Evolutionary conservation across 768 basidiomycete genomes (phyloP).

Genomic region (Lentinus tigrinus): DNA sequence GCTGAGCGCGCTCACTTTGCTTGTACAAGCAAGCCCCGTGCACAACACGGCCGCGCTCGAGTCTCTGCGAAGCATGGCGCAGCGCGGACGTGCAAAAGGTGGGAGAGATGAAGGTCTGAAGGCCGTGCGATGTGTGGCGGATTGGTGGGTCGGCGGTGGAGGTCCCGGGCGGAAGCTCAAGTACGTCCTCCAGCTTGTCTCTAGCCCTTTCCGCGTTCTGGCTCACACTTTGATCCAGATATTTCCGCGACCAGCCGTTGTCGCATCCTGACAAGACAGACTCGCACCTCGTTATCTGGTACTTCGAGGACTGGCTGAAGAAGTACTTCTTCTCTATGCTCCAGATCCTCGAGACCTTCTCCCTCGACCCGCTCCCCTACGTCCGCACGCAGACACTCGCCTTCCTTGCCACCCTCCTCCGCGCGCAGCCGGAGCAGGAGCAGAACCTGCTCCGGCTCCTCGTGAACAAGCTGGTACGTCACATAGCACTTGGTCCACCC

Average conservation of each 20-base stretch:
- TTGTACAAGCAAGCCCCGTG: slow-evolving; percentile 85
- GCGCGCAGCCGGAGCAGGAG: slow-evolving; percentile 94
- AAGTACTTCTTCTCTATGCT: slow-evolving; percentile 93
- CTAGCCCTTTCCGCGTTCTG: not conserved
- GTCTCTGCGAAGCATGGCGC: slow-evolving; percentile 70
- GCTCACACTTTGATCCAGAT: slow-evolving; percentile 48
- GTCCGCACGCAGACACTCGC: slow-evolving; percentile 83
- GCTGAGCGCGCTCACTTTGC: slow-evolving; percentile 84
- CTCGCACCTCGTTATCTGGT: slow-evolving; percentile 75
- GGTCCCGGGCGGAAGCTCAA: slow-evolving; percentile 83
- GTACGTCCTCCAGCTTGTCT: slow-evolving; percentile 42
- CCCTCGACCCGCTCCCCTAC: slow-evolving; percentile 83
- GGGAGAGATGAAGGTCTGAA: slow-evolving; percentile 92
- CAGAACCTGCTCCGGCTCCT: slow-evolving; percentile 91
- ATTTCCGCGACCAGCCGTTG: slow-evolving; percentile 87
- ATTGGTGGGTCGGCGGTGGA: slow-evolving; percentile 99
- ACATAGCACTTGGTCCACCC: not conserved
- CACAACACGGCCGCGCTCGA: slow-evolving; percentile 85
- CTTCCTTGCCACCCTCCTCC: slow-evolving; percentile 76
- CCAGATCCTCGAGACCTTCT: slow-evolving; percentile 86
- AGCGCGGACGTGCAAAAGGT: slow-evolving; percentile 76
- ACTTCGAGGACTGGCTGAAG: slow-evolving; percentile 97
- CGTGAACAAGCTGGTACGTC: slow-evolving; percentile 86
- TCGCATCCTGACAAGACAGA: slow-evolving; percentile 64
- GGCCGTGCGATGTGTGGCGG: slow-evolving; percentile 85